Evolutionary conservation across 1,284 basidiomycete genomes (phyloP).

Genomic region (Grifola frondosa): DNA sequence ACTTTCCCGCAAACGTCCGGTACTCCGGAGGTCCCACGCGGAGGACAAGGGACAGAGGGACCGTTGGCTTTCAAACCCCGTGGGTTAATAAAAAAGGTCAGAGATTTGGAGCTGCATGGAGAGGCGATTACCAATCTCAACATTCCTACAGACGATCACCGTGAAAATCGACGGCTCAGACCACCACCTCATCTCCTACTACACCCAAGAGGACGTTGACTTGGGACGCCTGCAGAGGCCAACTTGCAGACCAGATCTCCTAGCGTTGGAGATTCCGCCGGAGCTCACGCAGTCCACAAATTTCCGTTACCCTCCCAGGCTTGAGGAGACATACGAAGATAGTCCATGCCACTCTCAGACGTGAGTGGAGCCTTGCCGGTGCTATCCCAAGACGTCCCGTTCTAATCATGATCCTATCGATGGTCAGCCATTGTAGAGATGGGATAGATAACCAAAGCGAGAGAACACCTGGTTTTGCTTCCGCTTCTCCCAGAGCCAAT

Average conservation of each 20-base stretch:
- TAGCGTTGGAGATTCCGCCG: constrained; percentile 62
- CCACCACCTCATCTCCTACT: constrained; percentile 80
- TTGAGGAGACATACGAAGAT: constrained; percentile 63
- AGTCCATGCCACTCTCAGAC: constrained; percentile 45
- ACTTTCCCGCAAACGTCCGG: constrained; percentile 25
- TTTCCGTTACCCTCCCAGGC: constrained; percentile 70
- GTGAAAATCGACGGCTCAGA: constrained; percentile 74
- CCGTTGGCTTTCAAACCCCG: constrained; percentile 67
- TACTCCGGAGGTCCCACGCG: constrained; percentile 20
- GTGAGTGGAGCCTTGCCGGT: too few relatives aligned
- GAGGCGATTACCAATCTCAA: constrained; percentile 12
- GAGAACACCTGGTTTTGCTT: constrained; percentile 17
- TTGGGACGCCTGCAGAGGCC: constrained; percentile 63
- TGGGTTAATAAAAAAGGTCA: constrained; percentile 73
- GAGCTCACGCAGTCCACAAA: constrained; percentile 69
- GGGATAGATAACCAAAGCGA: constrained; percentile 24
- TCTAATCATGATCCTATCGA: too few relatives aligned
- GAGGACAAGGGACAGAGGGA: constrained; percentile 36
- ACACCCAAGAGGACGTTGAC: constrained; percentile 72
- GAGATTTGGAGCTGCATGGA: constrained; percentile 8
- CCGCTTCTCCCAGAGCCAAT: constrained; percentile 12
- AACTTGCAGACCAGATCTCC: constrained; percentile 61
- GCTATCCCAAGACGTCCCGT: too few relatives aligned
- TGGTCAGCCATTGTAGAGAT: constrained; percentile 26
- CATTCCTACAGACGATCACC: constrained; percentile 64